Base-by-base conservation (phyloP, 2,329 filamentous ascomycete genomes). In the Rosellinia necatrix region DNA sequence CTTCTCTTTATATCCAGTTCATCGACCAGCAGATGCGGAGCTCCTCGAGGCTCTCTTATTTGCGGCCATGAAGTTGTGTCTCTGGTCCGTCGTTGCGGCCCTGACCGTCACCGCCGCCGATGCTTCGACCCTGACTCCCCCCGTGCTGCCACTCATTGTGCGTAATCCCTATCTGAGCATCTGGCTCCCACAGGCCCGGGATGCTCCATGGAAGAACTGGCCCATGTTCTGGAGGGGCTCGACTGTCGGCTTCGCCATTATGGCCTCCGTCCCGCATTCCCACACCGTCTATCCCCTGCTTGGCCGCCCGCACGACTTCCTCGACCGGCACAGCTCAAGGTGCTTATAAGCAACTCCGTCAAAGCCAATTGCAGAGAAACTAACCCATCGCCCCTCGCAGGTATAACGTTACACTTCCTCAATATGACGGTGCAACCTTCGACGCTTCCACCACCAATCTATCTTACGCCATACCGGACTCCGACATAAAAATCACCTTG, bases 161-260 rank as follows among this genome's bases (percentile, higher is more conserved):
- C 78, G 83, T 37, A 85, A 82, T 63, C 83, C 83, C 6, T 86
- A 86, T 63, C 68, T 86, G 53, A 85, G 81, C 67, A 78, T 81
- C 29, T 86, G 83, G 83, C 69, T 91, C 53, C 78, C 79, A 43
- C 81, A 83, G 71, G 89, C 90, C 35, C 81, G 91, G 63, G 82
- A 88, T 53, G 80, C 81, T 41, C 91, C 91, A 2, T 96, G 91
- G 91, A 81, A 85, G 50, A 82, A 84, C 74, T 96, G 91, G 91
- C 91, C 91, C 21, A 93, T 93, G 71, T 92, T 92, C 71, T 92
- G 87, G 80, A 90, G 87, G 6, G 89, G 89, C 29, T 66, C 64
- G 19, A 68, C 65, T 12, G 69, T 81, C 49, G 80, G 79, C 10
- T 79, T 82, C 63, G 78, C 77, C 3, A 70, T 80, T 38, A 77